Conservation (phyloP, 2,329 filamentous ascomycete species). For the Myriosclerotinia curreyana region DNA sequence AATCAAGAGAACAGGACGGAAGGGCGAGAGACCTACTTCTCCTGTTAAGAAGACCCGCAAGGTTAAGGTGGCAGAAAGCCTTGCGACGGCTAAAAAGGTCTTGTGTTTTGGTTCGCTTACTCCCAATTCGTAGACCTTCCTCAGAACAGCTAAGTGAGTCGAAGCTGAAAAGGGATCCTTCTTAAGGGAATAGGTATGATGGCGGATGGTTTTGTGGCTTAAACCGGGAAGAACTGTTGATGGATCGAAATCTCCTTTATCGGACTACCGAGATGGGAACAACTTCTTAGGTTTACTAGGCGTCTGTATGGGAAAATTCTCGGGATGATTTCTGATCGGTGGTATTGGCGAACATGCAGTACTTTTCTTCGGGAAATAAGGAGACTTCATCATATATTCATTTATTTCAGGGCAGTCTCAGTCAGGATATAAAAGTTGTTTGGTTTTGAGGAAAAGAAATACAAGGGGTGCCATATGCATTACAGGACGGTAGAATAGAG, state of each 20-base stretch:
- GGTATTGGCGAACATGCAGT: not conserved
- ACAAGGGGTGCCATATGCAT: not conserved
- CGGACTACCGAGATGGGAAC: not conserved
- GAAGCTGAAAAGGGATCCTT: too few species aligned
- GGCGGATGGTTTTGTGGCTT: too few species aligned
- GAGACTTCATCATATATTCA: too few species aligned
- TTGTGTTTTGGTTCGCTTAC: not conserved
- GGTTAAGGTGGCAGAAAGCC: not conserved
- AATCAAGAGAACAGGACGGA: too few species aligned
- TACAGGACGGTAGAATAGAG: too few species aligned
- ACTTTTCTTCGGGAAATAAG: too few species aligned
- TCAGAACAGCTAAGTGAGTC: rapidly evolving
- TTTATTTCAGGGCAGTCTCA: not conserved
- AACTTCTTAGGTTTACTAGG: not conserved
- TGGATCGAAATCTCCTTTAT: not conserved
- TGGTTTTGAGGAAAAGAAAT: not conserved
- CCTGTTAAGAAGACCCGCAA: rapidly evolving
- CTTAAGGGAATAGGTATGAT: too few species aligned
- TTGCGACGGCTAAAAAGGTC: not conserved
- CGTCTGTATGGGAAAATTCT: too few species aligned
- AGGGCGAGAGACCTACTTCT: not conserved
- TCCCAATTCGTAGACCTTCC: not conserved
- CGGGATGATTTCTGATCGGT: not conserved
- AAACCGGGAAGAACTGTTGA: rapidly evolving
- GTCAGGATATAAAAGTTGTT: too few species aligned